Percentiles rank a stretch among this genome's conserved stretches.
Evolutionary conservation across 2,329 filamentous ascomycete species (phyloP).

Genomic region (Thielaviopsis euricoi): DNA sequence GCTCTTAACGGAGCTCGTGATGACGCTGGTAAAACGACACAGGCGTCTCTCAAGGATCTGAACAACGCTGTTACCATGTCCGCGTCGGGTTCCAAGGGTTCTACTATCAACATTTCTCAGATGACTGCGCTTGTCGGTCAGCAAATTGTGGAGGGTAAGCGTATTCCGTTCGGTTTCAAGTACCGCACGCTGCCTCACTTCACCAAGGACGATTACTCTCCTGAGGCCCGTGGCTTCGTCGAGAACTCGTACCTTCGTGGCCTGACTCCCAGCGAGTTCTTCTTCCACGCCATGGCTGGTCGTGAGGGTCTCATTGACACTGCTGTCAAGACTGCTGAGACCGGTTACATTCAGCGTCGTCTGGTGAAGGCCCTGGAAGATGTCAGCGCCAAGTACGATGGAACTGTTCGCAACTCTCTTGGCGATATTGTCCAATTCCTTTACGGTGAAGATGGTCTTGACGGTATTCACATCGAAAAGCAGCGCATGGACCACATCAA

Average conservation of each 20-base stretch:
- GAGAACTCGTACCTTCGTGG: conserved; percentile 97
- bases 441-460: conserved; percentile 92
- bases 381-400: conserved; percentile 93
- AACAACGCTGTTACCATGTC: conserved; percentile 98
- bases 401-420: conserved; percentile 89
- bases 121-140: conserved; percentile 98
- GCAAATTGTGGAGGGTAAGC: conserved; percentile 95
- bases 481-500: conserved; percentile 79
- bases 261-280: conserved; percentile 89
- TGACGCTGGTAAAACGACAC: conserved; percentile 80
- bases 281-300: conserved; percentile 99
- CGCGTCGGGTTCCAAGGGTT: conserved; percentile 91
- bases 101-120: conserved; percentile 97
- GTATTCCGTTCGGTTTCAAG: conserved; percentile 98
- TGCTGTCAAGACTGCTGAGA: conserved; percentile 97
- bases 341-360: conserved; percentile 96
- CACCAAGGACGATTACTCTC: conserved; percentile 97
- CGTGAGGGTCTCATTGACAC: conserved; percentile 99
- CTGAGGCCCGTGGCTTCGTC: conserved; percentile 90
- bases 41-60: conserved; percentile 80
- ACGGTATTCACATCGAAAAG: conserved; percentile 85
- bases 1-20: conserved; percentile 92
- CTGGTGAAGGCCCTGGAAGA: conserved; percentile 97
- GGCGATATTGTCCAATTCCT: conserved; percentile 95
- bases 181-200: conserved; percentile 95